Base-by-base conservation (phyloP, 495 filamentous ascomycete species). In the Annulohypoxylon maeteangense region DNA sequence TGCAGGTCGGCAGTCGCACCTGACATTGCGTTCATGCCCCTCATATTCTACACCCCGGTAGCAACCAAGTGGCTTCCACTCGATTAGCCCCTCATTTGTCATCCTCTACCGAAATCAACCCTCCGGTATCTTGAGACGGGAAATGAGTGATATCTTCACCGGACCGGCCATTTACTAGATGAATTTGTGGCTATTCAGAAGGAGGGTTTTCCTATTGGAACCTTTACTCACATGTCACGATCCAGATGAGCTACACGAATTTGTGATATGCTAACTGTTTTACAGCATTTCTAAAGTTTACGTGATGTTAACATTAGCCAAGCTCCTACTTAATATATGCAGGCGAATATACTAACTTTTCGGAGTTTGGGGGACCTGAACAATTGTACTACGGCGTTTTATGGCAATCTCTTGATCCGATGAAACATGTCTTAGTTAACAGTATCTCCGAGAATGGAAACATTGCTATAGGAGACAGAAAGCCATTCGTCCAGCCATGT, bases 21-120 rank as follows among this genome's bases (percentile, higher is more conserved):
- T 65, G 25, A 61, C 63, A 44, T 48, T 32, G 56, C 47, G 34
- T 62, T 63, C 50, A 67, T 65, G 68, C 68, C 68, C 68, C 68
- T 62, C 62, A 66, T 65, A 64, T 57, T 64, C 22, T 57, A 65
- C 34, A 71, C 62, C 61, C 67, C 48, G 32, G 68, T 51, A 45
- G 61, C 40, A 42, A 27, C 22, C 16, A 53, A 14, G 16, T 36
- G 29, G n/a, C 38, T 55, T 48, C n/a, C n/a, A n/a, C n/a, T 55
- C 31, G 45, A 48, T 42, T 48, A 20, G 48, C 67, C 61, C 54
- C 45, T 27, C 61, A 47, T 55, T 51, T 50, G 27, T 54, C 36
- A 65, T 56, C 22, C 23, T 32, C n/a, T 36, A 11, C 51, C 62
- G 62, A 65, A 20, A 32, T 34, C 63, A 50, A 40, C 1, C 29